Evolutionary conservation across 345 rosid genomes (phyloP), one percentile per base, ranked within the genome.

Genomic region (Conringia planisiliqua): DNA sequence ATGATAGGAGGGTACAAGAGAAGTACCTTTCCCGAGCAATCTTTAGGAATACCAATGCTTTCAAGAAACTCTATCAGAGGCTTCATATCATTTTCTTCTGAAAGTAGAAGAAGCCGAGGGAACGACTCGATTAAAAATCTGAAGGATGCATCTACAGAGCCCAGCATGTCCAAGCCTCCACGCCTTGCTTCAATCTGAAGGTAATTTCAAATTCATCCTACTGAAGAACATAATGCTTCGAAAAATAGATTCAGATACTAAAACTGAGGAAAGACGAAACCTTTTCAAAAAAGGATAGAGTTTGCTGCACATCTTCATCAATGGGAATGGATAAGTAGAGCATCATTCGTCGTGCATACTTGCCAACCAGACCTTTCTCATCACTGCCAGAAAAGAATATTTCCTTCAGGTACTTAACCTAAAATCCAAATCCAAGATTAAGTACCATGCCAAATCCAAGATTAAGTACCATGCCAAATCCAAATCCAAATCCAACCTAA

Each of bases 281-380:
- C 98, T 94, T 94, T 79, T 94, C 97, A 20, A 94, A 94, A 71
- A 89, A 85, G 57, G 98, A 89, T 71, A 94, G 81, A 2, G 97
- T 89, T 73, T 81, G 89, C 43, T 94, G 96, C 74, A 94, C 79
- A 82, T 91, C 96, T 61, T 91, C 98, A 73, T 89, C 98, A 36
- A 83, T 77, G 65, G 91, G 81, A 60, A 89, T 85, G 6, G 97
- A 88, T 67, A 94, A 83, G 77, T 83, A 80, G 72, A 72, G 76
- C 98, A 91, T 88, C 96, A 94, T 86, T 12, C 83, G 74, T 2
- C 88, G 84, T 29, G 90, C 98, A 74, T 81, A 80, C 70, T 83
- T 85, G 10, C 87, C 91, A 40, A 82, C 48, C 1, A 59, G 43
- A 39, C 83, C 77, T 32, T 80, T 68, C 78, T 81, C 84, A 75